Percentiles rank a stretch among this genome's conserved stretches.
Evolutionary conservation across 2,329 filamentous ascomycete species (phyloP).

Genomic region (Colletotrichum tropicicola): DNA sequence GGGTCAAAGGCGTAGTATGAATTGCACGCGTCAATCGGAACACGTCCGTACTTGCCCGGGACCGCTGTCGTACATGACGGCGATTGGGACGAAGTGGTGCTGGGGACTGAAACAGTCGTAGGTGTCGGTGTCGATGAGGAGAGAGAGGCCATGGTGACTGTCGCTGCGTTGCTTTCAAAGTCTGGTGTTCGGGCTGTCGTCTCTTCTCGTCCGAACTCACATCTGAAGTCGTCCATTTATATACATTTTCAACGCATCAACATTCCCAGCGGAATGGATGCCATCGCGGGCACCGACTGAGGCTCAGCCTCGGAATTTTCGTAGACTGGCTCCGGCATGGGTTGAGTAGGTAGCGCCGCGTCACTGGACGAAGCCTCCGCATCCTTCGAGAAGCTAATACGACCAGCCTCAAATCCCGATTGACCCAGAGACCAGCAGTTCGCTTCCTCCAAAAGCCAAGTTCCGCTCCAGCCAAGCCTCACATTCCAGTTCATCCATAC

Average conservation of each 20-base stretch:
- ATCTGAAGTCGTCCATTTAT: constrained; percentile 4
- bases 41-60: constrained; percentile 41
- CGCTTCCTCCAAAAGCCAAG: not conserved
- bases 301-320: constrained; percentile 1
- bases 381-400: not conserved
- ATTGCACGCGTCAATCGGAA: constrained; percentile 43
- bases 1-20: constrained; percentile 43
- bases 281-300: not conserved
- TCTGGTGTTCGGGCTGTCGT: too few relatives aligned
- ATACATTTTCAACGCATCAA: too few relatives aligned
- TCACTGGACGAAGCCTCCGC: not conserved
- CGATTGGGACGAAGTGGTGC: constrained; percentile 1
- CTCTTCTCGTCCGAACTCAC: constrained; percentile 2
- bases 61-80: constrained; percentile 41
- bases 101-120: not conserved
- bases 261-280: not conserved
- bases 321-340: not conserved
- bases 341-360: not conserved
- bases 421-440: not conserved
- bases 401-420: too few relatives aligned
- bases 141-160: not conserved
- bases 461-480: not conserved
- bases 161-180: too few relatives aligned
- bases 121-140: not conserved
- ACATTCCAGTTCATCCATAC: too few relatives aligned